Percentiles rank a stretch among this genome's conserved stretches.
Evolutionary conservation across 108 stramenopile species (phyloP).

Genomic region (Fragilariopsis cylindrus): DNA sequence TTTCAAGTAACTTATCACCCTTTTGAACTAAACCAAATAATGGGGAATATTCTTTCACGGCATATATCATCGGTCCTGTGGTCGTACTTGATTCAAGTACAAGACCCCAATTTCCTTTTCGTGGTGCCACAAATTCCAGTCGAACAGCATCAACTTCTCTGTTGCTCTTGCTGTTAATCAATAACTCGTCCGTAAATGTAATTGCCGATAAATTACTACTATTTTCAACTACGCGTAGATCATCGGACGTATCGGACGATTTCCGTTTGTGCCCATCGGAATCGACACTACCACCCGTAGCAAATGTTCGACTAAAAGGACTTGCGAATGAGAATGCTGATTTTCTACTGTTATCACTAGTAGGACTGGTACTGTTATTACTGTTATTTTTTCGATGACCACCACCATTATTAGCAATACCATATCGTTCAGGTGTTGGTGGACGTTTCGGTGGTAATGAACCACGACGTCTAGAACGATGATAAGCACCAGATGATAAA

Average conservation of each 20-base stretch:
- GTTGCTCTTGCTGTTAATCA: background rate
- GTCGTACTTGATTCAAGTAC: constrained; percentile 23
- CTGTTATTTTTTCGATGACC: background rate
- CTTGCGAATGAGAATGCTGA: background rate
- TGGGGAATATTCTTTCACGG: constrained; percentile 57
- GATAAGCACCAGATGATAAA: no score
- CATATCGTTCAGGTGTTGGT: constrained; percentile 7
- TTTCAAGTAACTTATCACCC: constrained; percentile 60
- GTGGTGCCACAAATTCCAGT: constrained; percentile 36
- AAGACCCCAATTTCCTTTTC: constrained; percentile 43
- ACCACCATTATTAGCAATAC: background rate
- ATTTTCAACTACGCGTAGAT: background rate
- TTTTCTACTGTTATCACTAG: no score
- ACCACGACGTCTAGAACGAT: background rate
- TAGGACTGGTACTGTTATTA: no score
- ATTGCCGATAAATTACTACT: constrained; percentile 3
- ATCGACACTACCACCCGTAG: constrained; percentile 4
- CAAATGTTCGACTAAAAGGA: background rate
- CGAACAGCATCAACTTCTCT: background rate
- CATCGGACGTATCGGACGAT: constrained; percentile 1
- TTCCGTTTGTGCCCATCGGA: constrained; percentile 1
- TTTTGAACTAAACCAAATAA: constrained; percentile 42
- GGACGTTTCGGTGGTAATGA: constrained; percentile 1
- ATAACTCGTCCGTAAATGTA: background rate
- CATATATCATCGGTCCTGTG: constrained; percentile 36